Evolutionary conservation across 2,329 filamentous ascomycete genomes (phyloP).

Genomic region (Dendryphion nanum): DNA sequence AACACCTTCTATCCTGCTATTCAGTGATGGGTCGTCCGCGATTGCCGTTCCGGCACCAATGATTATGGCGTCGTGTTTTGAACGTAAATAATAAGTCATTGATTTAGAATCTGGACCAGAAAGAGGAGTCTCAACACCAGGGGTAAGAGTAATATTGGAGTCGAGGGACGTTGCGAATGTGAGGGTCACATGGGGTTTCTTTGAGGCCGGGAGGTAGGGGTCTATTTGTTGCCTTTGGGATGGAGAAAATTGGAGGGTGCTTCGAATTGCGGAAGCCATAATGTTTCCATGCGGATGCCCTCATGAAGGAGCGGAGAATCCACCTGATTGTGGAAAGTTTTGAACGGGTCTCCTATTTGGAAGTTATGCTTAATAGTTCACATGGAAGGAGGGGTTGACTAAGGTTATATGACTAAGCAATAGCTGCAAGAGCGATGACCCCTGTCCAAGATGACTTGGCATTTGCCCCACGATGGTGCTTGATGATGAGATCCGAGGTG

Average conservation of each 20-base stretch:
- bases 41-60: conserved; percentile 81
- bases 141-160: conserved; percentile 70
- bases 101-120: conserved; percentile 82
- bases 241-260: conserved; percentile 41
- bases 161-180: conserved; percentile 93
- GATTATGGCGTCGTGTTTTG: conserved; percentile 78
- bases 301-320: no score
- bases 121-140: conserved; percentile 76
- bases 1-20: conserved; percentile 69
- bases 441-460: no score
- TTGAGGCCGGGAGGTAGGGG: conserved; percentile 49
- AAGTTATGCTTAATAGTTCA: no score
- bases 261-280: conserved; percentile 16
- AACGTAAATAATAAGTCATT: conserved; percentile 90
- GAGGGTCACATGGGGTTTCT: conserved; percentile 56
- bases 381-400: no score
- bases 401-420: no score
- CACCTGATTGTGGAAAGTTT: no score
- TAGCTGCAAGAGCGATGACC: no score
- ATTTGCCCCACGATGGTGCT: no score
- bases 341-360: no score
- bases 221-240: conserved; percentile 48
- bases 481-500: no score
- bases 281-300: no score
- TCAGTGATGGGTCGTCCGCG: conserved; percentile 81